Base-by-base conservation (phyloP, 768 basidiomycete species). In the Porpolomopsis calyptriformis region DNA sequence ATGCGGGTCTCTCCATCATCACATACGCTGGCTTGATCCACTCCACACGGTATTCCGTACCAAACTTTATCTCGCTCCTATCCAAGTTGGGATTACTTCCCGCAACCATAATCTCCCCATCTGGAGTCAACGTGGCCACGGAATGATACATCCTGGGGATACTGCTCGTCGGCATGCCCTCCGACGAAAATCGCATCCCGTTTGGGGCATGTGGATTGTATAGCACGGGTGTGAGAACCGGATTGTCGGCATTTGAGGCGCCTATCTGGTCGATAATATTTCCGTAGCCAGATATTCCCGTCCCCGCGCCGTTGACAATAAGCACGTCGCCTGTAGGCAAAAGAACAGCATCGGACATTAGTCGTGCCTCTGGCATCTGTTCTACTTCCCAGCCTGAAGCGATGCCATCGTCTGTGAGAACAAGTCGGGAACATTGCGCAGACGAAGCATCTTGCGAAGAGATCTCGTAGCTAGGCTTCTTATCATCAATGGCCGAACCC, bases 1-100 rank as follows among this genome's bases (percentile, higher is more conserved):
- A 69, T 40, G 63, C 57, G 4, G 85, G 91, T 26, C 89, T 73
- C 10, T 70, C 57, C 53, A 62, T 62, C 20, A 62, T 59, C 77
- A 86, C 79, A 57, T 94, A 98, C 22, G 85, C 82, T 0, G 94
- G 93, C 44, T 71, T 72, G 52, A 94, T 70, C 73, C 82, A 80
- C 59, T 96, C 92, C 25, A 90, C 84, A 41, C 89, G 72, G 59
- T 93, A 94, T 60, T 94, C 88, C 14, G 89, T 90, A 24, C 81
- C 79, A 57, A 85, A 92, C 57, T 68, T 67, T 34, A 76, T 54
- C 53, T 78, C 81, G 53, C 80, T 86, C 43, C 84, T 67, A 60
- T 89, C 85, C 48, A 88, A 60, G 60, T 89, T 89, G 20, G 87
- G 87, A 55, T 87, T 89, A 49, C 85, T 85, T 26, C 86, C 86